Conservation (phyloP, 2,329 filamentous ascomycete species). For the Cytospora schulzeri region DNA sequence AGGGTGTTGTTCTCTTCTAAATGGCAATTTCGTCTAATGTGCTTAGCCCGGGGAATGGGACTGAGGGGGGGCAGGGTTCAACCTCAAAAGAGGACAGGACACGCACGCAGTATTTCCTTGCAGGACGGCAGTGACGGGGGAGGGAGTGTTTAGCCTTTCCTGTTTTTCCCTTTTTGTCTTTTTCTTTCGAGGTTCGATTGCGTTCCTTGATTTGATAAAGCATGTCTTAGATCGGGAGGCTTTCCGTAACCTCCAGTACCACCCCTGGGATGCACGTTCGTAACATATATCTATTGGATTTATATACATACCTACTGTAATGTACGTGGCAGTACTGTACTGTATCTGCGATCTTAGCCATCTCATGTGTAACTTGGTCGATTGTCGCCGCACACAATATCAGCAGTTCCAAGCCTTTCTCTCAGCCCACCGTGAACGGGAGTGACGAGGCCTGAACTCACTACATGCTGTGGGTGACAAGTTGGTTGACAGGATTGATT, state of each 20-base stretch:
- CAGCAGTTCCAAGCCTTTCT: neutral
- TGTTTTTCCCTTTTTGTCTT: neutral
- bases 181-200: neutral
- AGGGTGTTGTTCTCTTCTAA: too few relatives aligned
- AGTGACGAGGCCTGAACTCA: neutral
- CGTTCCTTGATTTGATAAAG: neutral
- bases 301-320: neutral
- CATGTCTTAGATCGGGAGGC: neutral
- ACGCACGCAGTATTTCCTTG: neutral
- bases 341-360: neutral
- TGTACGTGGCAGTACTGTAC: neutral
- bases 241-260: neutral
- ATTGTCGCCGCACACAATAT: neutral
- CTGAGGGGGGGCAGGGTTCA: neutral
- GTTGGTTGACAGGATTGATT: neutral
- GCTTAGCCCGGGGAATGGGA: neutral
- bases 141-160: neutral
- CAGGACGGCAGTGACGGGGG: too few relatives aligned
- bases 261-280: too few relatives aligned
- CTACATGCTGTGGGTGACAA: neutral
- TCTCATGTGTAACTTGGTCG: neutral
- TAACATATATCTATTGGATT: too few relatives aligned
- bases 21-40: neutral
- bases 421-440: neutral
- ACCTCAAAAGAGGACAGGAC: neutral